Evolutionary conservation across 345 rosid species (phyloP).

Genomic region (Turnera subulata): DNA sequence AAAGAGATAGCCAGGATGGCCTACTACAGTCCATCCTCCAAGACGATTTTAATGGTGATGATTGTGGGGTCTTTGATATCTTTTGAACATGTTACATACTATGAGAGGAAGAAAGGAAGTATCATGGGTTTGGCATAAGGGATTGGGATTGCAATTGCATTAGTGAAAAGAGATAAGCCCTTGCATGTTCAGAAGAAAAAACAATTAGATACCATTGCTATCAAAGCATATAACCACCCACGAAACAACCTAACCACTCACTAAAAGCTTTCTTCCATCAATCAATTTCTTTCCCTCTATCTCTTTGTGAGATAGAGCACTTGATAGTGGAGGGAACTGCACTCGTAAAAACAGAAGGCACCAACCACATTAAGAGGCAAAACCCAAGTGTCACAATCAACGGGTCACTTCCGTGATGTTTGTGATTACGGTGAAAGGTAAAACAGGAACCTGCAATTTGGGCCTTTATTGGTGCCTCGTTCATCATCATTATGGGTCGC

Average conservation of each 20-base stretch:
- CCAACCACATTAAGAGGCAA: slow-evolving; percentile 14
- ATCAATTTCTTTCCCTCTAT: background rate
- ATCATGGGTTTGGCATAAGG: slow-evolving; percentile 24
- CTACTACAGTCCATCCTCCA: background rate
- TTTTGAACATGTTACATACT: background rate
- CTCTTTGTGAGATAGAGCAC: background rate
- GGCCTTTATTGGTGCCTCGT: slow-evolving; percentile 23
- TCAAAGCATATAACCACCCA: slow-evolving; percentile 19
- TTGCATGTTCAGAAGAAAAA: too few species aligned
- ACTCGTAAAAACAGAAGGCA: slow-evolving; percentile 12
- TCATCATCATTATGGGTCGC: slow-evolving; percentile 12
- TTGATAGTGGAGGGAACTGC: slow-evolving; percentile 19
- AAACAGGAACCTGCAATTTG: slow-evolving; percentile 1
- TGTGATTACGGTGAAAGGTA: slow-evolving; percentile 8
- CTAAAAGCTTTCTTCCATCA: slow-evolving; percentile 1
- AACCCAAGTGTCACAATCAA: slow-evolving; percentile 22
- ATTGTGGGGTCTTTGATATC: slow-evolving; percentile 12
- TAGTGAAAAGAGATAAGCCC: background rate
- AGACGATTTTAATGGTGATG: background rate
- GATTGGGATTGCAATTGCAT: too few species aligned
- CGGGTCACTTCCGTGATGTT: slow-evolving; percentile 1
- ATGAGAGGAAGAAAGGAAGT: background rate
- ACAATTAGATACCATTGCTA: slow-evolving; percentile 12
- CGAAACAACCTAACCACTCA: slow-evolving; percentile 11
- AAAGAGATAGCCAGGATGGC: background rate